Conservation (phyloP, 1,139 yeast species). For the Sugiyamaella xylanicola region DNA sequence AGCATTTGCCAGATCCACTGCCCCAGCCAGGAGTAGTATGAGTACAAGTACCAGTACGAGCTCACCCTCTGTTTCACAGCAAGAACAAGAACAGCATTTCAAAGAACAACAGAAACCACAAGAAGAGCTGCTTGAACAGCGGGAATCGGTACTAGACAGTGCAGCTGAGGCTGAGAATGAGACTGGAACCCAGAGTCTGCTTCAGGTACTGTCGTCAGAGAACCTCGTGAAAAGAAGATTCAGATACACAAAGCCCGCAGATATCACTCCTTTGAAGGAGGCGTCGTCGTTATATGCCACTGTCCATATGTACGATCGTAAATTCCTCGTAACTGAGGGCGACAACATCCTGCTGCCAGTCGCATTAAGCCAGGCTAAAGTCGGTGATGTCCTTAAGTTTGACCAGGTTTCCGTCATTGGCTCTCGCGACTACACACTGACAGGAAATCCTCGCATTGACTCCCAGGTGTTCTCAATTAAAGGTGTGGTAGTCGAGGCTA, state of each 20-base stretch:
- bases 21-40: not conserved
- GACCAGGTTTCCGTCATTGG: conserved; percentile 82
- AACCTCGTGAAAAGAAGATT: conserved; percentile 25
- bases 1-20: not conserved
- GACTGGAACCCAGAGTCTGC: not conserved
- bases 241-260: conserved; percentile 38
- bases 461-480: conserved; percentile 59
- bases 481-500: conserved; percentile 83
- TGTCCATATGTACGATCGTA: conserved; percentile 77
- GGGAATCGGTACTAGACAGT: no score
- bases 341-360: conserved; percentile 81
- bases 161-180: no score
- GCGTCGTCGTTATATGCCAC: conserved; percentile 74
- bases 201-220: conserved; percentile 11
- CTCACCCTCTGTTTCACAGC: not conserved
- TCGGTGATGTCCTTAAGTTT: conserved; percentile 77
- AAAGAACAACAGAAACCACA: not conserved
- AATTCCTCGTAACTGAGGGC: conserved; percentile 88
- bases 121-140: no score
- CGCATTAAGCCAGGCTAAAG: conserved; percentile 68
- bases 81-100: not conserved
- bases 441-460: conserved; percentile 55
- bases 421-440: conserved; percentile 75
- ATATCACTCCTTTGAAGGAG: conserved; percentile 61
- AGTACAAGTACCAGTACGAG: not conserved